Base-by-base conservation (phyloP, 164 flowering plant species). In the Stephania japonica region DNA sequence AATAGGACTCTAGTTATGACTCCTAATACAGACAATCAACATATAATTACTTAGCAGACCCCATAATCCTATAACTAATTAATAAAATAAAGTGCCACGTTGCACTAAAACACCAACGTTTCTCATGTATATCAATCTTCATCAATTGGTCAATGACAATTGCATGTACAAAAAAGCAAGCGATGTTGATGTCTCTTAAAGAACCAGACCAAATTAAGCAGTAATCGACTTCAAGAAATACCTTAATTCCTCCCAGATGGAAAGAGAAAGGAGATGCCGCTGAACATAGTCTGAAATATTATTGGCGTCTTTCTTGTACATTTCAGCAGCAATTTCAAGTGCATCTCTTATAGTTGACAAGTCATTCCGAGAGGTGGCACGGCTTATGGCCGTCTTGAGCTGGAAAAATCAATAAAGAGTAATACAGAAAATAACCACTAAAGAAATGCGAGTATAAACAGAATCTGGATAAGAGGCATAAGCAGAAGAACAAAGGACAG, bases 171-270 rank as follows among this genome's bases (percentile, higher is more conserved):
- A 16, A 47, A 32, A 47, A 7, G 53, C 12, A 47, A 47, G 53
- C 16, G 2, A 14, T 9, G 13, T 47, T 47, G 12, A 47, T 47
- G 4, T 47, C 16, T 47, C 13, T 47, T 47, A 47, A 47, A 7
- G 53, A 23, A 63, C 19, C 25, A 23, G 66, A 63, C 26, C 66
- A 63, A 63, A 63, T 23, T 25, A 63, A 23, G 32, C 26, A 47
- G 53, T 12, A 16, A 32, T 5, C 6, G 6, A 42, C 47, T 44
- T 65, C 43, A 38, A 70, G n/a, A 59, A 83, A 72, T 81, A 90
- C 99, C 99, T 82, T 70, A 92, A 64, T 76, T 96, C 99, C 78
- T 96, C 97, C 99, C 98, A 96, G 25, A 93, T 90, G 11, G 99
- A 82, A 7, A 96, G 78, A 76, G 98, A 85, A 72, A 88, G 83